Base-by-base conservation (phyloP, 768 basidiomycete genomes). In the Russula ochroleuca region DNA sequence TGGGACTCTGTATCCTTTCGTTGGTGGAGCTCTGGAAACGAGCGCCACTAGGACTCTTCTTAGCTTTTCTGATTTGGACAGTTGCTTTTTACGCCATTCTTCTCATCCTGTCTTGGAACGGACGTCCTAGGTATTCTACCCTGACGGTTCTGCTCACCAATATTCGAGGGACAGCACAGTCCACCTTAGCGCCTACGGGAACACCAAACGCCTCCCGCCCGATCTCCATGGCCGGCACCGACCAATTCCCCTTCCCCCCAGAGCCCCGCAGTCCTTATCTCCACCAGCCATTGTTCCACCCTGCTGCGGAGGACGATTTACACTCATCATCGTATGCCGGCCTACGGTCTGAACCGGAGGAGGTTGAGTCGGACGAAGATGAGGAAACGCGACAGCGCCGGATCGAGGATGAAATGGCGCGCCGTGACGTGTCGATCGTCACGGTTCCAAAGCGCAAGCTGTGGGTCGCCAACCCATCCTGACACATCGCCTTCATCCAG, bases 391-490 rank as follows among this genome's bases (percentile, higher is more conserved):
- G 85, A 64, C 90, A 91, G 72, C 79, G 84, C 63, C 78, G 83
- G 68, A 90, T 92, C 38, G 91, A 92, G 71, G 85, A 87, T 62
- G 90, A 92, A 73, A 89, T 93, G 81, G 84, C 79, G 43, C 79
- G 90, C 68, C 82, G 91, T 54, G 89, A 92, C 67, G 89, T 92
- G 35, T 88, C 87, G n/a, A 90, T 92, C 70, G 83, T 92, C 65
- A 79, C 78, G 21, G 81, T 85, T 14, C 91, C 91, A 21, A 86
- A 83, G 71, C 87, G 89, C 68, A 85, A 82, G 70, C 75, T 93
- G 61, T 85, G 84, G 79, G 81, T 92, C 53, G 80, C 83, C 57
- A 93, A 93, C 73, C 88, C 87, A 15, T 76, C 78, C 70, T 78
- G 59, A 67, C 54, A 62, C 17, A 45, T 14, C 49, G n/a, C 35